phyloP scores from a whole-genome alignment of 257 asterid species.

The Solanum rostratum region DNA sequence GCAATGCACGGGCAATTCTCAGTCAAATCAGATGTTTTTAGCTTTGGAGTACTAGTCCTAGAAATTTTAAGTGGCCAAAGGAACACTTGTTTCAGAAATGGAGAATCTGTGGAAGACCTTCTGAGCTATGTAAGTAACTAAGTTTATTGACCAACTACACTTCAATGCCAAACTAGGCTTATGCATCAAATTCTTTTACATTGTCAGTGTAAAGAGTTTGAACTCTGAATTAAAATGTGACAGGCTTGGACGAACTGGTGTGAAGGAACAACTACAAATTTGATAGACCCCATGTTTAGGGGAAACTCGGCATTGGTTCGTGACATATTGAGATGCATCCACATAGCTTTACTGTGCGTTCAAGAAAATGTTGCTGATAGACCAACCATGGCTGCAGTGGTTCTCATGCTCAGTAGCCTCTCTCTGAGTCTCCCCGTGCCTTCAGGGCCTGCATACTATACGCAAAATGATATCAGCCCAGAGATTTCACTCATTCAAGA shows the following conservation, averaged over 20 bases:
- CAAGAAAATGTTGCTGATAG: neutral
- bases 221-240: neutral
- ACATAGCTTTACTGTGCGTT: neutral
- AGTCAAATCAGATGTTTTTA: conserved; percentile 9
- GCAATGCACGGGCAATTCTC: neutral
- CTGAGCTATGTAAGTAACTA: neutral
- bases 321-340: neutral
- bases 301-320: neutral
- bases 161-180: neutral
- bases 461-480: neutral
- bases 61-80: neutral
- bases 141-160: neutral
- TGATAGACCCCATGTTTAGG: conserved; percentile 3
- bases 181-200: neutral
- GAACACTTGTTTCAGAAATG: neutral
- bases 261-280: neutral
- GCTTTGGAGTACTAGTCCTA: conserved; percentile 14
- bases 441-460: neutral
- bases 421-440: neutral
- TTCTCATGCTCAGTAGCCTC: neutral
- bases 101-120: neutral
- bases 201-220: no score
- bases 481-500: neutral
- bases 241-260: conserved; percentile 22
- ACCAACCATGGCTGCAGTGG: neutral